Base-by-base conservation (phyloP, 129 eudicot species). In the Solidago caesia region DNA sequence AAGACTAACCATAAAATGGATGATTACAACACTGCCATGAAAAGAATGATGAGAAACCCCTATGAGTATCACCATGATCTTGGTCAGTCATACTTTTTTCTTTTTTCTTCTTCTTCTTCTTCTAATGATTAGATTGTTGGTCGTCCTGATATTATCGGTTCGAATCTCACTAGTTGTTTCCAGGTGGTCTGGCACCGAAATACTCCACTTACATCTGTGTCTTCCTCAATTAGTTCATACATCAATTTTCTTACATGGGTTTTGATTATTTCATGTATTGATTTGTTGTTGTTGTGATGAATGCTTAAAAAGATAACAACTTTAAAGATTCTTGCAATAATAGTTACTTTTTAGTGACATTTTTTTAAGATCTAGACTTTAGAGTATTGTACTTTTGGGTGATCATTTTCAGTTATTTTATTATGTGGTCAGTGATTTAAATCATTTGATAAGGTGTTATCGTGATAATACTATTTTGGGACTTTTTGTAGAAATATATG, bases 41-140 rank as follows among this genome's bases (percentile, higher is more conserved):
- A 90, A 87, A 85, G 81, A 26, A 83, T 90, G 96, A 93, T 93
- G 98, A 86, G 96, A 81, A 93, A 86, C 74, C 96, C 98, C 10
- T 93, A 90, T 64, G 98, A 93, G 25, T 93, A 93, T 84, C 98
- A 93, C 74, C 98, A 93, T 79, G 98, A 93, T 82, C 94, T 93
- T 56, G 98, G 98, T 93, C 74, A 16, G 86, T 89, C 15, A 65
- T 67, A 25, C 16, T 55, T 15, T 63, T n/a, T 12, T 5, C 33
- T 21, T 27, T 1, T 27, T 10, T 10, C 7, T 16, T 2, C n/a
- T 10, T 10, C 7, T 16, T 2, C n/a, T 3, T 52, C 5, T 4
- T 3, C 5, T 52, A 52, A 52, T 53, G 1, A 53, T 21, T 21
- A 21, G 21, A 21, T 21, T 21, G 21, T 21, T 21, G 21, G 21